phyloP scores from a whole-genome alignment of 1,284 basidiomycete genomes.

The Ceratobasidium sp. region DNA sequence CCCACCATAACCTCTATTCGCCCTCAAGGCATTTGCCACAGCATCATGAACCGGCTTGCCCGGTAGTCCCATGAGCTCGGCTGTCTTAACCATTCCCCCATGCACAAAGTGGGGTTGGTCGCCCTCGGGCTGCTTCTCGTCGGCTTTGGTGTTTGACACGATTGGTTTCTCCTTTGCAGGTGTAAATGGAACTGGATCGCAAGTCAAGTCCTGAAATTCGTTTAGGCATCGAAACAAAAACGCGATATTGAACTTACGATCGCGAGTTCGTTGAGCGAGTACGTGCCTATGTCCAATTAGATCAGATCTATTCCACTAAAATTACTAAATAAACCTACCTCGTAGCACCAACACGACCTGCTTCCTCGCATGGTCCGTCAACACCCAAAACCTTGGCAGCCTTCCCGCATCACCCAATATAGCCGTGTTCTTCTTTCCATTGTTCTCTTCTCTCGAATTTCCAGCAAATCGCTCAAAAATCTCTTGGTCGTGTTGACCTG shows the following conservation, averaged over 20 bases:
- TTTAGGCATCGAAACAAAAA: not conserved
- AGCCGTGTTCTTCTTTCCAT: slow-evolving; percentile 34
- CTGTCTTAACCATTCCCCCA: slow-evolving; percentile 81
- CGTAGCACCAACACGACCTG: slow-evolving; percentile 78
- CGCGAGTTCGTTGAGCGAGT: slow-evolving; percentile 83
- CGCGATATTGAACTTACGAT: slow-evolving; percentile 50
- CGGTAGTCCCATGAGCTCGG: slow-evolving; percentile 74
- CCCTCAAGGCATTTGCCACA: slow-evolving; percentile 69
- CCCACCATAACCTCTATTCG: slow-evolving; percentile 74
- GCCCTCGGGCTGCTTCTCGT: slow-evolving; percentile 43
- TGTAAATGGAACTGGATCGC: slow-evolving; percentile 71
- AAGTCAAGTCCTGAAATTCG: slow-evolving; percentile 64
- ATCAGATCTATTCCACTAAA: slow-evolving; percentile 32
- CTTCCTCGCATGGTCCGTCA: slow-evolving; percentile 72
- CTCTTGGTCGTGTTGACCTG: slow-evolving; percentile 78
- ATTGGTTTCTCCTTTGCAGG: slow-evolving; percentile 52
- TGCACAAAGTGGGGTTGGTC: slow-evolving; percentile 65
- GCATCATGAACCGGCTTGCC: slow-evolving; percentile 80
- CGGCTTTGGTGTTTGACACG: slow-evolving; percentile 37
- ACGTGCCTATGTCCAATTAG: slow-evolving; percentile 66
- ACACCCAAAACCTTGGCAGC: slow-evolving; percentile 82
- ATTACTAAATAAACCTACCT: slow-evolving; percentile 50
- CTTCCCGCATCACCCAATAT: slow-evolving; percentile 63
- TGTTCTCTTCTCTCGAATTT: slow-evolving; percentile 23
- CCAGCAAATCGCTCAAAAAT: slow-evolving; percentile 69